Evolutionary conservation across 2,329 filamentous ascomycete species (phyloP), one percentile per base, ranked within the genome.

Genomic region (Cryphonectria nitschkei): DNA sequence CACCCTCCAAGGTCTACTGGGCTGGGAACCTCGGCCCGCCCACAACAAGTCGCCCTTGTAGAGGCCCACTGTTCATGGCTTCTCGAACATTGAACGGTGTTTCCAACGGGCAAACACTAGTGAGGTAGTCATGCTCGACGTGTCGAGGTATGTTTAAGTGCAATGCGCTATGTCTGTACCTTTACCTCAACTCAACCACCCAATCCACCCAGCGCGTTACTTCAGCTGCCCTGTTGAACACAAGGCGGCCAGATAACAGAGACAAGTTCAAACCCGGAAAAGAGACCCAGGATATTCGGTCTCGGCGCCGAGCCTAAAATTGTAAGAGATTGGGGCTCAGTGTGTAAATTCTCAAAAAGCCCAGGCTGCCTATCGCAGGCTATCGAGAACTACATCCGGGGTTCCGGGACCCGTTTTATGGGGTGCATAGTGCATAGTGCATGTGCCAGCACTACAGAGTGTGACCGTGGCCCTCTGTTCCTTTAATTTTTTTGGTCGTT

Each of bases 391-490:
- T 11, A 46, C 26, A n/a, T 50, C 62, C 62, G 43, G 63, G 63
- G 26, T 16, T 50, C 43, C 61, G 61, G 46, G 37, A 64, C 61
- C 63, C 39, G 26, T 29, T 52, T n/a, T 52, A 65, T 50, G 43
- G 61, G 61, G 61, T 29, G 34, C 61, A 43, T 58, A 7, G 29
- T 60, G 56, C 56, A 60, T 7, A 13, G 32, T 65, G 43, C 63
- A 34, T 65, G 16, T 65, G 63, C 63, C 63, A 65, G 43, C 39
- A 52, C 41, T 34, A 43, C 34, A 62, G 64, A 29, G 43, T 56
- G 50, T n/a, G 46, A 58, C 61, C 43, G 56, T 61, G 69, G 64
- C 65, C 69, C 65, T 68, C 65, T 46, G 52, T 46, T 32, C 11
- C 22, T 50, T 8, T 52, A 8, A 2, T 8, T 34, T 32, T 32